These are phyloP conservation scores for Tolypocladium pustulatum DNA, from an alignment of 2,329 filamentous ascomycete genomes.

Conservation along the genomic window DNA sequence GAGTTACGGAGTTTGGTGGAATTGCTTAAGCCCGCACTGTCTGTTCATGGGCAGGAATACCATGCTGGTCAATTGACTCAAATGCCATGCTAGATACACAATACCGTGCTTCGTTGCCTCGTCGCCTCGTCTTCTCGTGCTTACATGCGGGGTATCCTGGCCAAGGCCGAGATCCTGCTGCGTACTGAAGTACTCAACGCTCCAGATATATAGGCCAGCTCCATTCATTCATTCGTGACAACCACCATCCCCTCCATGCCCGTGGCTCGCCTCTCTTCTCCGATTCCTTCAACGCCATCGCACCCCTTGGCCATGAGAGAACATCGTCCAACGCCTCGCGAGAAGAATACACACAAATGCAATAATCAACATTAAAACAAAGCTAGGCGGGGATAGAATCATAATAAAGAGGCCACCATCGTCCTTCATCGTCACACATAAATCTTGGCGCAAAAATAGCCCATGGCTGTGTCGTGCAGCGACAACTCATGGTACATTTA, in stretches of 20 bases:
- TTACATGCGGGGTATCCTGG: background rate
- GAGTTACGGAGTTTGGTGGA: background rate
- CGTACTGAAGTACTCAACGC: background rate
- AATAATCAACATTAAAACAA: background rate
- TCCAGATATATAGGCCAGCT: background rate
- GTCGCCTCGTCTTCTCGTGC: background rate
- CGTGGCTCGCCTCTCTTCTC: background rate
- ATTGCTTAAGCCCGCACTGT: background rate
- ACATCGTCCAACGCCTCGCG: background rate
- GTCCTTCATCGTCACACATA: background rate
- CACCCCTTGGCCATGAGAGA: background rate
- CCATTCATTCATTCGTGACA: background rate
- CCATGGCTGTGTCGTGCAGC: background rate
- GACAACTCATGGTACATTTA: background rate
- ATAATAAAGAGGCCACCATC: background rate
- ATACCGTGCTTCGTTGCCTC: background rate
- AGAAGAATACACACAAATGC: background rate
- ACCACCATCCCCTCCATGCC: background rate
- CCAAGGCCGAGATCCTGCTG: background rate
- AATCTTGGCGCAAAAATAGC: background rate
- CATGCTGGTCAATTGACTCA: background rate
- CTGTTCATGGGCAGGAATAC: background rate
- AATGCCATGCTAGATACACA: background rate
- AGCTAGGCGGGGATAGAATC: background rate
- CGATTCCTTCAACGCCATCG: background rate